Evolutionary conservation across 805 yeast genomes (phyloP), one percentile per base, ranked within the genome.

Genomic region (Tetrapisispora phaffii): DNA sequence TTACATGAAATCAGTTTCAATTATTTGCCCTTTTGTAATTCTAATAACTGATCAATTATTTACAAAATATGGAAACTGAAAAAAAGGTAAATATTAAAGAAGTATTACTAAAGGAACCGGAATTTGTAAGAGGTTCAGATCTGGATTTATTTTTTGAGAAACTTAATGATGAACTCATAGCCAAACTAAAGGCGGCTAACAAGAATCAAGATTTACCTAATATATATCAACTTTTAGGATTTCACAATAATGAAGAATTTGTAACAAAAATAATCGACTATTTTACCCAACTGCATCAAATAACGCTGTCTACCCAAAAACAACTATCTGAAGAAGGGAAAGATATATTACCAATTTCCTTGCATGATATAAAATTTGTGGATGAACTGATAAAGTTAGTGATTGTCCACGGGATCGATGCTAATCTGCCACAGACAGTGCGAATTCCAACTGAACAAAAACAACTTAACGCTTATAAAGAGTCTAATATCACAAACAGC

Each of bases 361-460:
- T 90, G 9, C 88, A 86, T 54, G 97, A 93, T 59, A 79, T 90
- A 73, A 83, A 80, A 58, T 73, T 77, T 4, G 75, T 93, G 45
- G 81, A 83, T 31, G 74, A 71, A 20, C 57, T 90, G 37, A 61
- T 83, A 17, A 82, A 80, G 50, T 47, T 82, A 10, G 68, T 89
- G 1, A 76, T 88, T 0, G 62, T 82, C 1, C 82, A 80, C 50
- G 89, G 95, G 0, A 70, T 90, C 0, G 82, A 82, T 52, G 77
- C 88, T 0, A 74, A 76, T 42, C 49, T 86, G 0, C 75, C 80
- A 0, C 47, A 59, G 8, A 74, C 74, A 2, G 69, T 80, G 20
- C 85, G 88, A 1, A 72, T 85, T 2, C 85, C 90, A 0, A 56
- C 82, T 23, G 79, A 73, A 3, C 73, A 77, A 50, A 65, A 94